Percentiles rank a stretch among this genome's conserved stretches.
Evolutionary conservation across 1,284 basidiomycete genomes (phyloP).

Genomic region (Ceratobasidium sp.): DNA sequence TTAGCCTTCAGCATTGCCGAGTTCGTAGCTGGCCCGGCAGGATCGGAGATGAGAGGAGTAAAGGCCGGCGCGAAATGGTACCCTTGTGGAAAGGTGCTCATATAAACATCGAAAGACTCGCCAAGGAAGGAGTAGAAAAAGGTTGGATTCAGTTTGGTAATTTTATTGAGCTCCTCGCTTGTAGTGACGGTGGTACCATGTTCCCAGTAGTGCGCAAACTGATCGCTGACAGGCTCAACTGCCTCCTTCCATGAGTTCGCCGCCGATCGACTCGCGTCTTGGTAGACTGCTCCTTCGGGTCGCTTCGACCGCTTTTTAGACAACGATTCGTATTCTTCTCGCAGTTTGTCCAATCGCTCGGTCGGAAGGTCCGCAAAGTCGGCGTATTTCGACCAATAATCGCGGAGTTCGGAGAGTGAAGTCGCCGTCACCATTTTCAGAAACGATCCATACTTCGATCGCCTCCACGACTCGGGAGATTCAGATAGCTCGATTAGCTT

Average conservation of each 20-base stretch:
- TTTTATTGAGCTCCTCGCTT: conserved; percentile 50
- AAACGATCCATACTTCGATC: conserved; percentile 61
- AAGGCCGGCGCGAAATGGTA: conserved; percentile 38
- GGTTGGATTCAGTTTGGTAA: conserved; percentile 64
- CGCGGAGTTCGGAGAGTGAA: conserved; percentile 63
- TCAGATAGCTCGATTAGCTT: conserved; percentile 62
- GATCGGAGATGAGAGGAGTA: conserved; percentile 21
- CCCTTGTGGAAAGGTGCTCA: conserved; percentile 57
- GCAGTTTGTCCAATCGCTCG: conserved; percentile 33
- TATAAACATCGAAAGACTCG: conserved; percentile 63
- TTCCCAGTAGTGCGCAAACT: too few relatives aligned
- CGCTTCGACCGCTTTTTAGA: background rate
- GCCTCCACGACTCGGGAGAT: conserved; percentile 63
- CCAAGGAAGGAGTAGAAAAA: conserved; percentile 64
- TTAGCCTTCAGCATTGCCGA: conserved; percentile 54
- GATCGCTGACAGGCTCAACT: too few relatives aligned
- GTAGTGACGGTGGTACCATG: too few relatives aligned
- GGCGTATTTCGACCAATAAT: conserved; percentile 63
- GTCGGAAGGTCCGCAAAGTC: conserved; percentile 50
- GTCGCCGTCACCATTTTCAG: conserved; percentile 60
- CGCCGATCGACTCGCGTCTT: conserved; percentile 58
- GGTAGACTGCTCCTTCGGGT: background rate
- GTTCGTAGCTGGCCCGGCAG: conserved; percentile 45
- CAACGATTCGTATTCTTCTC: conserved; percentile 2
- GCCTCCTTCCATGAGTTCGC: conserved; percentile 54